Base-by-base conservation (phyloP, 257 asterid genomes). In the Lycium barbarum region DNA sequence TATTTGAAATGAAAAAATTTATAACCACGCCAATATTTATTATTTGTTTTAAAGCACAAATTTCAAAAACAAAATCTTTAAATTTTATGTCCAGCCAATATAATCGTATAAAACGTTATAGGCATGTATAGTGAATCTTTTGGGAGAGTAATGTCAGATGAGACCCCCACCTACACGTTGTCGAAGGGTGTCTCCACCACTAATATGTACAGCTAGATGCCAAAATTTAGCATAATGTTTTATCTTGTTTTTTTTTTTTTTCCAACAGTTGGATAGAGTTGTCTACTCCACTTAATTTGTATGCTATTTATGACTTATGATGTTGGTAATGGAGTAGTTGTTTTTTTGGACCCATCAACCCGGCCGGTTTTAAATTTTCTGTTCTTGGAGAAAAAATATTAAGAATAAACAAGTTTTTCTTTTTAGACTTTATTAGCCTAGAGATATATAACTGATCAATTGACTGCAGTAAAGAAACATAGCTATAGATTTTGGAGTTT, bases 301-400 rank as follows among this genome's bases (percentile, higher is more conserved):
- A n/a, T 74, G 81, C 7, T 76, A 76, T 76, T 76, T 76, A 76
- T 76, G 62, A 76, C 82, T 51, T 76, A 51, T 76, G 82, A 76
- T 13, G 82, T 76, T 51, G 62, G 63, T 76, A 51, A 22, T 51
- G 59, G 20, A 76, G 22, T 76, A 76, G 63, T 26, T 11, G 55
- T 36, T 67, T 33, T 65, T 13, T 33, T 0, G 81, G 81, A 74
- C 62, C 62, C 43, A 10, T 49, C 45, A 1, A 12, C 38, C 20
- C 33, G 33, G 33, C 33, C 10, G 12, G 15, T 73, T 45, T 49
- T 9, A 49, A 71, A 20, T 11, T 49, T 49, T 74, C 38, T 22
- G 4, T 20, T 62, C 70, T 62, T 62, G 38, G 4, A 22, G 22
- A 63, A 61, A n/a, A 22, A 22, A 63, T 6, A n/a, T n/a, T 26